These are phyloP conservation scores for Pleurotus giganteus DNA, from an alignment of 768 basidiomycete genomes.

Conservation along the genomic window DNA sequence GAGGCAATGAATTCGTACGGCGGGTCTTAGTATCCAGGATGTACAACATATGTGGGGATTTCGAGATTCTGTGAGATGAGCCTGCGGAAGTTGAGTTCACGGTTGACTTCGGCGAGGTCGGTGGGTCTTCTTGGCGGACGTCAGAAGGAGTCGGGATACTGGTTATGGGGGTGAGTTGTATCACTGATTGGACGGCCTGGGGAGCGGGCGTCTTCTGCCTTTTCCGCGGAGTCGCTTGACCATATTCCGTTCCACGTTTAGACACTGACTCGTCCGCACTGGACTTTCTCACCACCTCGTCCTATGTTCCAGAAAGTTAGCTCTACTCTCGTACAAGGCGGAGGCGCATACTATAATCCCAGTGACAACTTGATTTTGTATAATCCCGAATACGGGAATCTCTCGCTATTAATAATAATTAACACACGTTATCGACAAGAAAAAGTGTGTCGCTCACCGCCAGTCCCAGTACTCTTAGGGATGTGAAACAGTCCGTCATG, in stretches of 20 bases:
- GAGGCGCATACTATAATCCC: conserved; percentile 66
- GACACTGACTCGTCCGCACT: background rate
- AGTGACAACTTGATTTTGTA: conserved; percentile 60
- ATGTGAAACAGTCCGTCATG: conserved; percentile 64
- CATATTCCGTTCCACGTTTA: background rate
- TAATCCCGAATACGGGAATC: conserved; percentile 77
- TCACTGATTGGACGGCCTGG: background rate
- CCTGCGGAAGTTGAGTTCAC: too few relatives aligned
- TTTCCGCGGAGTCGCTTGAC: conserved; percentile 13
- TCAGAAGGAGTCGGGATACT: background rate
- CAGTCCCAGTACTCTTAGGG: conserved; percentile 43
- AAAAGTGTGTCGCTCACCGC: conserved; percentile 39
- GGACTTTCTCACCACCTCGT: conserved; percentile 42
- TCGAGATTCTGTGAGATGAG: conserved; percentile 15
- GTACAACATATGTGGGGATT: conserved; percentile 30
- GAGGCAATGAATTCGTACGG: conserved; percentile 44
- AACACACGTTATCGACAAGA: background rate
- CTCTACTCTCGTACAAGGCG: background rate
- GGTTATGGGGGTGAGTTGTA: background rate
- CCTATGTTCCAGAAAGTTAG: conserved; percentile 31
- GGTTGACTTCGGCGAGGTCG: background rate
- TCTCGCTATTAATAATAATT: conserved; percentile 54
- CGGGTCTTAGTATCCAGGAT: conserved; percentile 76
- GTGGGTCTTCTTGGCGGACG: background rate
- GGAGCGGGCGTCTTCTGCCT: conserved; percentile 19